phyloP scores from a whole-genome alignment of 257 asterid species.

The Salvia rosmarinus region DNA sequence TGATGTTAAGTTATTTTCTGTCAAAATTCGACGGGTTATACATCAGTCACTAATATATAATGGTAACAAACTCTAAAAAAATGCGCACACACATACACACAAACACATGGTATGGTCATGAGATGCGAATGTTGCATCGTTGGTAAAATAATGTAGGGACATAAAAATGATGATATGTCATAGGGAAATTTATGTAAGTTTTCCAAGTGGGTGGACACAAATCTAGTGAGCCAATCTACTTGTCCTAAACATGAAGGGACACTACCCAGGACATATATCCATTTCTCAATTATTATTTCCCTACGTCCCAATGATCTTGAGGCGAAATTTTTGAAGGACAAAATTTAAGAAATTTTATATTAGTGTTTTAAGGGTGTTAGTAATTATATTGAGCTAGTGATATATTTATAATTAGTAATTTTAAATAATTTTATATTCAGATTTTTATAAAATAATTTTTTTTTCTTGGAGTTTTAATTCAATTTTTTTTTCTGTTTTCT shows the following conservation, averaged over 20 bases:
- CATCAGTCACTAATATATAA: background rate
- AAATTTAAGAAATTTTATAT: too few species aligned
- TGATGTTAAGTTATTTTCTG: too few species aligned
- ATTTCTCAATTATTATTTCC: background rate
- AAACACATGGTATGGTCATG: conserved; percentile 3
- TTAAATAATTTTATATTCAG: too few species aligned
- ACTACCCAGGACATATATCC: conserved; percentile 21
- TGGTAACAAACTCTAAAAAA: background rate
- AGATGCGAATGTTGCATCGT: conserved; percentile 27
- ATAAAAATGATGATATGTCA: conserved; percentile 43
- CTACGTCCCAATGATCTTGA: too few species aligned
- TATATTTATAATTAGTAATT: too few species aligned
- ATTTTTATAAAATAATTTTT: too few species aligned
- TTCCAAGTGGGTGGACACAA: conserved; percentile 39
- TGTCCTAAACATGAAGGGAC: conserved; percentile 25
- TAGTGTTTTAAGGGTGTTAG: too few species aligned
- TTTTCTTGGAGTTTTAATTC: too few species aligned
- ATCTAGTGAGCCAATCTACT: conserved; percentile 34
- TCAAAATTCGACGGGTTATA: too few species aligned
- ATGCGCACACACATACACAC: background rate
- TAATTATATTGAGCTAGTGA: too few species aligned
- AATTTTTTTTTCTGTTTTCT: too few species aligned
- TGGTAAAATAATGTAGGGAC: conserved; percentile 44
- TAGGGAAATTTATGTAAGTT: conserved; percentile 37
- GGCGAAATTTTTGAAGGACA: too few species aligned